Conservation (phyloP, 106 monocot species). For the Dactylorhiza incarnata region DNA sequence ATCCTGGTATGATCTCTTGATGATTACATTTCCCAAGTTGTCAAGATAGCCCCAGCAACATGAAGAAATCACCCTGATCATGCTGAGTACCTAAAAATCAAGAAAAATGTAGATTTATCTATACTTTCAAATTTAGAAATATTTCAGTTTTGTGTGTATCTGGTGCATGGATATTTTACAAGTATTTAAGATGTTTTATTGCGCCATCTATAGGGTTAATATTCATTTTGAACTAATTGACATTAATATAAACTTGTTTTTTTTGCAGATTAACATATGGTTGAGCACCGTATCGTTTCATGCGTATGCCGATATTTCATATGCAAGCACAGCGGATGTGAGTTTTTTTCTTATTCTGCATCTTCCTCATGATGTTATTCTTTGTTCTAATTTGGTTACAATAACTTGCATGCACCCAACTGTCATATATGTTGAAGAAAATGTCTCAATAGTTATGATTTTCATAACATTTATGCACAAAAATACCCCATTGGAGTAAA, state of each 20-base stretch:
- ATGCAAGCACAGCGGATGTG: slow-evolving; percentile 53
- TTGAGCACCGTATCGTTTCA: slow-evolving; percentile 72
- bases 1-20: neutral
- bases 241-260: neutral
- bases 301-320: slow-evolving; percentile 76
- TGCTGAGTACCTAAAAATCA: neutral
- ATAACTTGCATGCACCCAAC: neutral
- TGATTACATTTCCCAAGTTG: neutral
- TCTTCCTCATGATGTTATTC: neutral
- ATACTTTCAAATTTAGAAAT: neutral
- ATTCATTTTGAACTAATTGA: neutral
- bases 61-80: neutral
- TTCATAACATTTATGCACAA: neutral
- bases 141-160: neutral
- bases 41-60: neutral
- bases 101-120: neutral
- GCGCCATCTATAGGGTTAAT: neutral
- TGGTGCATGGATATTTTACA: neutral
- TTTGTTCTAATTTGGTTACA: neutral
- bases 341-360: slow-evolving; percentile 17
- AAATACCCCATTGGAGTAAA: too few relatives aligned
- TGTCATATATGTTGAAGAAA: neutral
- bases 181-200: neutral
- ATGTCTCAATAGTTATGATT: neutral
- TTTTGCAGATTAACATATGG: slow-evolving; percentile 81